phyloP scores from a whole-genome alignment of 1,284 basidiomycete genomes.

The Ustilago bromivora region DNA sequence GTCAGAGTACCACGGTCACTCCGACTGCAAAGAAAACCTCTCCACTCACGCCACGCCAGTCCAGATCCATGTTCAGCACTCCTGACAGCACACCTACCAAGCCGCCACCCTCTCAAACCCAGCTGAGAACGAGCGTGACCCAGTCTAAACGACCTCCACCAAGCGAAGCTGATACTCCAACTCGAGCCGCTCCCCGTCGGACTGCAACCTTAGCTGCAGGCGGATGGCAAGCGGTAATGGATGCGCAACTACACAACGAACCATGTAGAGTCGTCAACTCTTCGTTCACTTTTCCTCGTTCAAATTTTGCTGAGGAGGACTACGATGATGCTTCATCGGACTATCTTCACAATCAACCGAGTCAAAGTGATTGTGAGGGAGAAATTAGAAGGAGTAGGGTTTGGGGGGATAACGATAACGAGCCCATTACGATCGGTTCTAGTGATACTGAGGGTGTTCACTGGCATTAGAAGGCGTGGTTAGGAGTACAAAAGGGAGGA shows the following conservation, averaged over 20 bases:
- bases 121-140: neutral
- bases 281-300: neutral
- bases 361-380: neutral
- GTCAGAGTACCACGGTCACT: neutral
- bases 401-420: neutral
- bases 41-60: neutral
- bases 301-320: neutral
- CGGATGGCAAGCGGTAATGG: neutral
- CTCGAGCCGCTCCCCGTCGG: neutral
- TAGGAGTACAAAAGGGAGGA: neutral
- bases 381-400: neutral
- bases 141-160: neutral
- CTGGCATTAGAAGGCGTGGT: neutral
- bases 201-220: neutral
- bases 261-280: neutral
- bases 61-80: neutral
- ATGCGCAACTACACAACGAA: neutral
- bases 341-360: constrained; percentile 1
- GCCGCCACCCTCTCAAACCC: neutral
- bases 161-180: neutral
- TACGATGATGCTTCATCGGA: neutral
- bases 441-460: neutral
- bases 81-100: constrained; percentile 1
- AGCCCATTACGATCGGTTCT: neutral
- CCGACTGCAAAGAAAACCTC: neutral